Conservation (phyloP, 2,329 filamentous ascomycete species). For the Sporothrix pseudoabietina region DNA sequence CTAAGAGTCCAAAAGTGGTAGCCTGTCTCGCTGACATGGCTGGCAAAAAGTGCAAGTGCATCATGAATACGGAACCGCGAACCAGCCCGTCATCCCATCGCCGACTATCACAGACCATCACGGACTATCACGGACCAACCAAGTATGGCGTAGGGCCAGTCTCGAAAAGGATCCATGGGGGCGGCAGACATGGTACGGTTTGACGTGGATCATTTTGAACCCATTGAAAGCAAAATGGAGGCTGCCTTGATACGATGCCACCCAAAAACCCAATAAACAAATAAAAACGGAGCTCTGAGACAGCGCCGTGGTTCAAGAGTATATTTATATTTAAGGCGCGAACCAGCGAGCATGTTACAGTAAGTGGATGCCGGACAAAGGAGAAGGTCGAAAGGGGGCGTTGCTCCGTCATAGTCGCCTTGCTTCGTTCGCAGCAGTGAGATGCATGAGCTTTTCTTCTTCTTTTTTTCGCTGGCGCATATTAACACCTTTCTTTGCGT, state of each 20-base stretch:
- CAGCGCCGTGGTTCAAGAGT: not conserved
- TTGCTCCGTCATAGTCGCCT: not conserved
- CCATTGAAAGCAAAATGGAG: not conserved
- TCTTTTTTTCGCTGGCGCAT: not conserved
- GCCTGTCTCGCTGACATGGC: constrained; percentile 12
- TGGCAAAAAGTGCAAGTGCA: constrained; percentile 6
- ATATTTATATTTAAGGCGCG: too few species aligned
- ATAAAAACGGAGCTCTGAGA: not conserved
- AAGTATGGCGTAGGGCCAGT: not conserved
- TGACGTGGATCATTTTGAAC: not conserved
- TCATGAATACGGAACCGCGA: constrained; percentile 23
- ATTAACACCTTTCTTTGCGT: not conserved
- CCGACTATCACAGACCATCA: not conserved
- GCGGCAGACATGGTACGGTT: not conserved
- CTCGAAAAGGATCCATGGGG: not conserved
- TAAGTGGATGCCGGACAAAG: constrained; percentile 6
- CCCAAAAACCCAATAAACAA: not conserved
- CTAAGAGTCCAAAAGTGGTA: not conserved
- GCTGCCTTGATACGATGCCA: constrained; percentile 14
- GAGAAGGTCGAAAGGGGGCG: not conserved
- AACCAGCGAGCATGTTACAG: constrained; percentile 10
- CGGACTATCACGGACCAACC: not conserved
- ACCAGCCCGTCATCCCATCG: not conserved
- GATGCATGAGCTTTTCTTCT: not conserved
- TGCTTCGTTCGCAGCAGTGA: not conserved